Evolutionary conservation across 1,284 basidiomycete species (phyloP).

Genomic region (Phenoliferia sp.): DNA sequence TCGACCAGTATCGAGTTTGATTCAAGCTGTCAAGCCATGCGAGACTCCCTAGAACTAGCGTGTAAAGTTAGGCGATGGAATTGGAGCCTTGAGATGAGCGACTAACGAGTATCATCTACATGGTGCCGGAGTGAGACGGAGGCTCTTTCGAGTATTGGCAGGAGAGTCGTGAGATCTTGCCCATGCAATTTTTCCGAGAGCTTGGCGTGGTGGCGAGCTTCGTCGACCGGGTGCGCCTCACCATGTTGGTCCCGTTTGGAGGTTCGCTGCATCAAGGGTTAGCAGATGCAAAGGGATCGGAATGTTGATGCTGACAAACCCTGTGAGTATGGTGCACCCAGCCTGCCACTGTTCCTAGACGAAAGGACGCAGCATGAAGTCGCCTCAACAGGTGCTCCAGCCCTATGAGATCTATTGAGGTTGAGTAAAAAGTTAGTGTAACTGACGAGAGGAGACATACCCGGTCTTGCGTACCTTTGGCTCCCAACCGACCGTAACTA

Average conservation of each 20-base stretch:
- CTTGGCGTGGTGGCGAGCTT: constrained; percentile 3
- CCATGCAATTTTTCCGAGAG: constrained; percentile 15
- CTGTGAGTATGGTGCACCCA: background rate
- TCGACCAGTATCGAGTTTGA: constrained; percentile 2
- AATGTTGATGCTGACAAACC: background rate
- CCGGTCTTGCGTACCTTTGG: constrained; percentile 42
- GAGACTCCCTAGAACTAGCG: background rate
- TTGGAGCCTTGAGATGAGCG: no score
- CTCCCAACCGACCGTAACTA: constrained; percentile 44
- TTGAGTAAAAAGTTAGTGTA: background rate
- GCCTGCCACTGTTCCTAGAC: background rate
- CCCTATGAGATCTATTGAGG: constrained; percentile 27
- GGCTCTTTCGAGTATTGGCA: constrained; percentile 15
- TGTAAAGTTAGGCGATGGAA: no score
- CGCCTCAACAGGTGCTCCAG: background rate
- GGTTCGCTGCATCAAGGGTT: background rate
- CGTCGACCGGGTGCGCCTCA: constrained; percentile 11
- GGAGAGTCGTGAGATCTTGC: constrained; percentile 20
- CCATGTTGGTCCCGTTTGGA: no score
- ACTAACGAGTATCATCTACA: constrained; percentile 7
- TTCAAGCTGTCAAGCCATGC: constrained; percentile 22
- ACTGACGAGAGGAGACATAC: no score
- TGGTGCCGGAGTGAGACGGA: constrained; percentile 7
- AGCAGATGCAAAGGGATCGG: background rate
- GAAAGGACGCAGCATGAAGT: background rate